Percentiles rank a stretch among this genome's conserved stretches.
Conservation (phyloP, 129 eudicot species). For the Artemisia tridentata region DNA sequence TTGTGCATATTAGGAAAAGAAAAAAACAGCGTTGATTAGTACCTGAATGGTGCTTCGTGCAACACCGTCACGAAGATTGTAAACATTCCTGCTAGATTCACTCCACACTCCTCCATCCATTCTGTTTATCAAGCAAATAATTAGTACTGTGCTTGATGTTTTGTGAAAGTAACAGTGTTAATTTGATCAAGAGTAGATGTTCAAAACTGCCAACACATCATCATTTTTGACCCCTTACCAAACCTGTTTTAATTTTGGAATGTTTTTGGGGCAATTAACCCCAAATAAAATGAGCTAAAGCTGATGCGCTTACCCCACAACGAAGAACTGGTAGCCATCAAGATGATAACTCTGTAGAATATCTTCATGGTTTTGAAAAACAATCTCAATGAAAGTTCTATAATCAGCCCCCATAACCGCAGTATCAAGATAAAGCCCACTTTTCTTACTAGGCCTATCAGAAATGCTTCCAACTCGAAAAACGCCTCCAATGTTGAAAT, state of each 20-base stretch:
- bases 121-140: conserved; percentile 37
- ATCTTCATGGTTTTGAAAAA: conserved; percentile 62
- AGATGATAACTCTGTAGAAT: conserved; percentile 86
- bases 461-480: conserved; percentile 77
- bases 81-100: conserved; percentile 53
- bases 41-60: conserved; percentile 82
- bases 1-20: background rate
- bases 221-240: too few species aligned
- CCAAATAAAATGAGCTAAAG: background rate
- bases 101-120: conserved; percentile 97
- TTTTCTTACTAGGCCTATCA: conserved; percentile 41
- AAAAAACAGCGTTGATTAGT: background rate
- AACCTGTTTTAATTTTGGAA: too few species aligned
- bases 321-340: conserved; percentile 83
- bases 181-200: too few species aligned
- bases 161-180: background rate
- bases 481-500: conserved; percentile 74
- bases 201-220: too few species aligned
- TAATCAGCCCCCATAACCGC: conserved; percentile 76
- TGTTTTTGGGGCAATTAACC: background rate
- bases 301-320: conserved; percentile 67
- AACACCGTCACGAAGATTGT: conserved; percentile 86
- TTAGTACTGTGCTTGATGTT: background rate
- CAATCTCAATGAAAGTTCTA: conserved; percentile 72
- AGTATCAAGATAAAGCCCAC: conserved; percentile 66